phyloP scores from a whole-genome alignment of 352 stramenopile species.

The Pythium guiyangense region DNA sequence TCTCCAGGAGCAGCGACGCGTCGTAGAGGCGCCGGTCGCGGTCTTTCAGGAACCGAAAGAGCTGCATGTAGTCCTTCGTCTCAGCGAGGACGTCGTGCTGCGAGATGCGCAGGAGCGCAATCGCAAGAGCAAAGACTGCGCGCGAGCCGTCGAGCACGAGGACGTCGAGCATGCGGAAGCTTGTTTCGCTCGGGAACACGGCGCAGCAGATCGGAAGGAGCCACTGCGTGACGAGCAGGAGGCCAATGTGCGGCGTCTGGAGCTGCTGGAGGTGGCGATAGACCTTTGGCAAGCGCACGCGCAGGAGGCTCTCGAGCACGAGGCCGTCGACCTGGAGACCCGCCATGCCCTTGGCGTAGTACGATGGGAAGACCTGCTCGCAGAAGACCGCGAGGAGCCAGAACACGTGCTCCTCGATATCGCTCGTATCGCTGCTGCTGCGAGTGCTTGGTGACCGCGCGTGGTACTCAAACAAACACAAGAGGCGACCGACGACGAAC shows the following conservation, averaged over 20 bases:
- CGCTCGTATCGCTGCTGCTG: neutral
- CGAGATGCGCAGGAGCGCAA: constrained; percentile 51
- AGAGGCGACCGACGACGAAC: constrained; percentile 72
- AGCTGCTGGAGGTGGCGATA: constrained; percentile 54
- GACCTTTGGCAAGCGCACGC: constrained; percentile 43
- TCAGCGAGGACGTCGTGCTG: constrained; percentile 48
- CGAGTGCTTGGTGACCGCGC: neutral
- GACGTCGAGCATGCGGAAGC: constrained; percentile 56
- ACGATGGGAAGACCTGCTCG: constrained; percentile 51
- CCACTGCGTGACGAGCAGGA: constrained; percentile 67
- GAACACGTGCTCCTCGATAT: constrained; percentile 46
- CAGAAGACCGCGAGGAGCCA: constrained; percentile 56
- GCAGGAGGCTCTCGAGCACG: constrained; percentile 50
- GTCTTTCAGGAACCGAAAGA: constrained; percentile 57
- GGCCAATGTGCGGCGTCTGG: constrained; percentile 42
- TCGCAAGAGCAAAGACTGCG: constrained; percentile 49
- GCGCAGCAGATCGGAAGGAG: constrained; percentile 59
- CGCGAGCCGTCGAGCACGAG: constrained; percentile 47
- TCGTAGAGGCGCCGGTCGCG: constrained; percentile 61
- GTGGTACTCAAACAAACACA: constrained; percentile 47
- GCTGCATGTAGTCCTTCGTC: constrained; percentile 59
- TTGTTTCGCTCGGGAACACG: constrained; percentile 60
- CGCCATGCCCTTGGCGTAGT: constrained; percentile 63
- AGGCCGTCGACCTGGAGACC: constrained; percentile 51
- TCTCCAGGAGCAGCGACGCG: constrained; percentile 47